Evolutionary conservation across 768 basidiomycete species (phyloP).

Genomic region (Crepidotus variabilis): DNA sequence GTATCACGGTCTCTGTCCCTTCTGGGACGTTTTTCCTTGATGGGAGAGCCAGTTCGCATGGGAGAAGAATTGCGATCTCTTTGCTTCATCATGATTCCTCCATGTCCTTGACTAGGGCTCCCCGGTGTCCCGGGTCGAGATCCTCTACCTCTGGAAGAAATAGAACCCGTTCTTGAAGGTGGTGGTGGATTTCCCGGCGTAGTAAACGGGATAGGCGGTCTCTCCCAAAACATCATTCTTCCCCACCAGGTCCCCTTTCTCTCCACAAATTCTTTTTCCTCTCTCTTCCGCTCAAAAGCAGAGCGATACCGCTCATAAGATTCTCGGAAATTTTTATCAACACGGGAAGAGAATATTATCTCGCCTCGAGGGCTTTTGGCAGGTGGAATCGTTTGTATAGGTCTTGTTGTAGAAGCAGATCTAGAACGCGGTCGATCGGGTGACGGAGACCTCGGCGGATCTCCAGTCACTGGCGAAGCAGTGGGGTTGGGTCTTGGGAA

Average conservation of each 20-base stretch:
- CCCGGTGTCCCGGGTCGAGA: slow-evolving; percentile 33
- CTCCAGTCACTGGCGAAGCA: slow-evolving; percentile 18
- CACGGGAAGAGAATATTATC: slow-evolving; percentile 90
- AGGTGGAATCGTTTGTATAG: slow-evolving; percentile 83
- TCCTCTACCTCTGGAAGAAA: slow-evolving; percentile 21
- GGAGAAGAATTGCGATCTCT: slow-evolving; percentile 24
- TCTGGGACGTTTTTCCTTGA: neutral
- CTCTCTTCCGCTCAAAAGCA: slow-evolving; percentile 77
- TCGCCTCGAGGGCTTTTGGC: slow-evolving; percentile 90
- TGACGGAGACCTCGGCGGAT: slow-evolving; percentile 35
- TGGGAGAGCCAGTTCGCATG: slow-evolving; percentile 10
- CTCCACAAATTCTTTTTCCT: slow-evolving; percentile 50
- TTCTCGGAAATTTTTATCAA: slow-evolving; percentile 80
- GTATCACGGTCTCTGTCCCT: neutral
- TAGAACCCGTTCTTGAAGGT: slow-evolving; percentile 22
- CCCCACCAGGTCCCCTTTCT: slow-evolving; percentile 27
- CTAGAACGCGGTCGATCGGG: slow-evolving; percentile 31
- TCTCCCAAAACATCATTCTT: slow-evolving; percentile 25
- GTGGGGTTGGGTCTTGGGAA: slow-evolving; percentile 40
- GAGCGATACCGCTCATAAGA: slow-evolving; percentile 89
- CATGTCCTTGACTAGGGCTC: slow-evolving; percentile 10
- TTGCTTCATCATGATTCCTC: slow-evolving; percentile 26
- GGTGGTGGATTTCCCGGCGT: slow-evolving; percentile 8
- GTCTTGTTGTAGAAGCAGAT: slow-evolving; percentile 39
- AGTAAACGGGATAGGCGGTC: slow-evolving; percentile 14